Evolutionary conservation across 2,329 filamentous ascomycete genomes (phyloP).

Genomic region (Lecanicillium sp.): DNA sequence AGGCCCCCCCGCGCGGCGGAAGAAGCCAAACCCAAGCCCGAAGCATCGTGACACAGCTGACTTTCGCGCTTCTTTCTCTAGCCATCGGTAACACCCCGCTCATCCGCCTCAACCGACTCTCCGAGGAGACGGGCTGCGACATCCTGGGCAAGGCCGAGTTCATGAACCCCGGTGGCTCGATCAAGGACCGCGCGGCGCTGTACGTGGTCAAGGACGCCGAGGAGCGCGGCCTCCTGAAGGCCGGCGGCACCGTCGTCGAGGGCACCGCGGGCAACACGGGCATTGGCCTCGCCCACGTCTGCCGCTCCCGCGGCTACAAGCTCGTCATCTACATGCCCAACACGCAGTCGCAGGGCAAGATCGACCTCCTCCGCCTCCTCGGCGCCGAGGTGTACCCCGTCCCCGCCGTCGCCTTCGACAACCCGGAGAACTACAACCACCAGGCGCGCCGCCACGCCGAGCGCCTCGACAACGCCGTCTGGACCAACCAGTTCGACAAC

Average conservation of each 20-base stretch:
- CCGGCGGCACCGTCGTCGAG: constrained; percentile 92
- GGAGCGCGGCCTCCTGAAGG: constrained; percentile 71
- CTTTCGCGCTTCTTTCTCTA: constrained; percentile 29
- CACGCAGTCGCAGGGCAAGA: constrained; percentile 96
- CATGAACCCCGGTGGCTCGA: constrained; percentile 92
- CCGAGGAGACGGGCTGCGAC: constrained; percentile 86
- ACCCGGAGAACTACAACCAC: constrained; percentile 97
- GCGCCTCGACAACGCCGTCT: constrained; percentile 77
- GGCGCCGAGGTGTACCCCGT: constrained; percentile 96
- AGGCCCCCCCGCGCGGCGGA: background rate
- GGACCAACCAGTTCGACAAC: constrained; percentile 99
- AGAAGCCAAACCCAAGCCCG: background rate
- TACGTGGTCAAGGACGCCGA: constrained; percentile 94
- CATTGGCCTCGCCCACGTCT: constrained; percentile 95
- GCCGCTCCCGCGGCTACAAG: constrained; percentile 83
- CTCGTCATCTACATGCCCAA: constrained; percentile 99
- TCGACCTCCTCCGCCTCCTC: constrained; percentile 83
- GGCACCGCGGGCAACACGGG: constrained; percentile 97
- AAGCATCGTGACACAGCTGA: background rate
- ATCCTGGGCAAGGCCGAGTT: constrained; percentile 97
- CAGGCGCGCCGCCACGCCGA: constrained; percentile 90
- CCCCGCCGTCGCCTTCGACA: constrained; percentile 89
- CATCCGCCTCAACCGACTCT: constrained; percentile 82
- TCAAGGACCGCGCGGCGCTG: constrained; percentile 93
- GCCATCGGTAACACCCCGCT: constrained; percentile 97